Base-by-base conservation (phyloP, 148 eudicot species). In the Rhododendron williamsianum region DNA sequence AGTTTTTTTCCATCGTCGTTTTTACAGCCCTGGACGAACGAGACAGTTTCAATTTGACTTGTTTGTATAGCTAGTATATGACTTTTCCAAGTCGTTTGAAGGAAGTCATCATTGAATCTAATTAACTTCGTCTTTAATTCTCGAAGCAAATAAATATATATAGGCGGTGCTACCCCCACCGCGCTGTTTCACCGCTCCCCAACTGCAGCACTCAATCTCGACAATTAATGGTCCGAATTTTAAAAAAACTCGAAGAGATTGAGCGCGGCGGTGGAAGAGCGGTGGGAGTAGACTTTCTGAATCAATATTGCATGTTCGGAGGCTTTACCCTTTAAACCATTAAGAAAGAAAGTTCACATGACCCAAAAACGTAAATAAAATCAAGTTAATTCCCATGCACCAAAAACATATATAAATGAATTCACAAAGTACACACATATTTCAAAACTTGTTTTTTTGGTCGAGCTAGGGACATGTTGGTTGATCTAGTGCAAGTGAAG, bases 391-490 rank as follows among this genome's bases (percentile, higher is more conserved):
- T 27, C 73, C 12, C 36, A 10, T 67, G 73, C 73, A 67, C 15
- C 36, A 30, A 71, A 71, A 30, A 71, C 76, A 71, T 41, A 41
- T 41, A 6, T 71, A 71, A 30, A 71, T 71, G 38, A 76, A 76
- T 76, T 38, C n/a, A 76, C 79, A 38, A 41, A 41, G 45, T 41
- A 54, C 60, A 9, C 79, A 76, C 79, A 41, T 12, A 18, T 76
- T 36, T 36, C 79, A 76, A 76, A 38, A 38, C n/a, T 76, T 38
- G 13, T 71, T 78, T 45, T 45, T 71, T 41, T 45, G 54, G 81
- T 78, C 81, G 81, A 45, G 45, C 43, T 41, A 0, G 45, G 46
- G 52, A 78, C 81, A 78, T 78, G 81, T 45, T 69, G 74, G 74
- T 69, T 27, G 27, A 69, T 69, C 36, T 27, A 27, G 33, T 12